Percentiles rank a stretch among this genome's conserved stretches.
These are phyloP conservation scores for Clitocybe nebularis DNA, from an alignment of 1,284 basidiomycete genomes.

Conservation along the genomic window DNA sequence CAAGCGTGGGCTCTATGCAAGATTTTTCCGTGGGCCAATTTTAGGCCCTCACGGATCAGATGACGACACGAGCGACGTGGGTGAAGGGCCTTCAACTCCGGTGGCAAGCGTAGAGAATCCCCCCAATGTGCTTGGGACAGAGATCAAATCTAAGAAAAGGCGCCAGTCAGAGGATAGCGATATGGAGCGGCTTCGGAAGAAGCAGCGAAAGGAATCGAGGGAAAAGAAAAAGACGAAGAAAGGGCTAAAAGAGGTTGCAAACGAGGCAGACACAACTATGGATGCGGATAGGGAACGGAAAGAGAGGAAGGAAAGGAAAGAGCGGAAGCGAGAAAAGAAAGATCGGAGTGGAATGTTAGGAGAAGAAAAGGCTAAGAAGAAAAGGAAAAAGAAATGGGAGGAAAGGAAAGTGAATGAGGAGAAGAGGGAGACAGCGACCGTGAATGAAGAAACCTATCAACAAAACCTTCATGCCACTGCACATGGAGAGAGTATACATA, in stretches of 20 bases:
- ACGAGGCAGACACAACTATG: constrained; percentile 4
- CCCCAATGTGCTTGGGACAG: too few species aligned
- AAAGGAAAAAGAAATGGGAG: constrained; percentile 23
- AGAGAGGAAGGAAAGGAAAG: constrained; percentile 15
- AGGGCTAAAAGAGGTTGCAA: constrained; percentile 14
- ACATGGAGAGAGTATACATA: too few species aligned
- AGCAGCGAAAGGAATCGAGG: constrained; percentile 18
- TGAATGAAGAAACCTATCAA: constrained; percentile 3
- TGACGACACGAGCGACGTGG: constrained; percentile 1
- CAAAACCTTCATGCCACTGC: neutral
- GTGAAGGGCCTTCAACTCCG: neutral
- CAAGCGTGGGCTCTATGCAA: constrained; percentile 67
- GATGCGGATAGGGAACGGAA: constrained; percentile 4
- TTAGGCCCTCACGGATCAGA: constrained; percentile 41
- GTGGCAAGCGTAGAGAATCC: too few species aligned
- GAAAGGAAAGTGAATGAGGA: constrained; percentile 21
- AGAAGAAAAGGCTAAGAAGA: constrained; percentile 20
- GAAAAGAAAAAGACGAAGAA: constrained; percentile 17
- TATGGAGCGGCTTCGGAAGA: constrained; percentile 18
- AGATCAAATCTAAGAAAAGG: constrained; percentile 10
- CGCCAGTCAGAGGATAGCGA: constrained; percentile 11
- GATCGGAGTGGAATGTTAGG: too few species aligned
- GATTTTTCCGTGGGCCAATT: constrained; percentile 75
- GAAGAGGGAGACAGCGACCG: constrained; percentile 19
- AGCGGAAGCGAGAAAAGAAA: constrained; percentile 14